Conservation (phyloP, 129 eudicot species). For the Tagetes patula region DNA sequence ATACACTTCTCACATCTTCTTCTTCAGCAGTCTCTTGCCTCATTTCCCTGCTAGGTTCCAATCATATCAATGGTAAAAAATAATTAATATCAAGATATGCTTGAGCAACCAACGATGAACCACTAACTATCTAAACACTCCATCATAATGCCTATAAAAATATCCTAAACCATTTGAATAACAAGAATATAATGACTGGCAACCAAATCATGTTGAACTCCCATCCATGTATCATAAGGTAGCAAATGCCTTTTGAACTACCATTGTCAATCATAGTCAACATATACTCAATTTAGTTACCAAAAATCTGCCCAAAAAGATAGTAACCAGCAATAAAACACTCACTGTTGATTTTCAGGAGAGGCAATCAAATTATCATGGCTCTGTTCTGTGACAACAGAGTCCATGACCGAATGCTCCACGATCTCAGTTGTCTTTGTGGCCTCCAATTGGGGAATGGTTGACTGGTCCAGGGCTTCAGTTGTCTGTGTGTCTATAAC, state of each 20-base stretch:
- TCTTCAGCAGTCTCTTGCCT: conserved; percentile 50
- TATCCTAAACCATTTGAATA: not conserved
- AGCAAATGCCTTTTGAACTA: not conserved
- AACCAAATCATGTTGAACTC: not conserved
- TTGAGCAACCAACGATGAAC: conserved; percentile 7
- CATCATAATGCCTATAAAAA: not conserved
- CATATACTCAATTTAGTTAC: not conserved
- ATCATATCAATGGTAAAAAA: not conserved
- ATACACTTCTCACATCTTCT: conserved; percentile 51
- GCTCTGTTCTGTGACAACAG: conserved; percentile 27
- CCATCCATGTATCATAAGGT: not conserved
- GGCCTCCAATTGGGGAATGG: conserved; percentile 13
- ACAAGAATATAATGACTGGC: conserved; percentile 11
- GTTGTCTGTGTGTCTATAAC: conserved; percentile 19
- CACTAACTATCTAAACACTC: conserved; percentile 1
- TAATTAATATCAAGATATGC: not conserved
- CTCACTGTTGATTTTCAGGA: conserved; percentile 38
- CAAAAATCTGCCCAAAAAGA: not conserved
- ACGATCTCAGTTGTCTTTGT: conserved; percentile 24
- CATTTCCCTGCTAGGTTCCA: conserved; percentile 34
- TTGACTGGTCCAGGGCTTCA: conserved; percentile 26
- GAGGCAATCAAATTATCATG: conserved; percentile 29
- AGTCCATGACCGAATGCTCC: conserved; percentile 24
- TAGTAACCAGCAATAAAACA: conserved; percentile 10
- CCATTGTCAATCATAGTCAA: not conserved